Base-by-base conservation (phyloP, 148 eudicot genomes). In the Beta vulgaris region DNA sequence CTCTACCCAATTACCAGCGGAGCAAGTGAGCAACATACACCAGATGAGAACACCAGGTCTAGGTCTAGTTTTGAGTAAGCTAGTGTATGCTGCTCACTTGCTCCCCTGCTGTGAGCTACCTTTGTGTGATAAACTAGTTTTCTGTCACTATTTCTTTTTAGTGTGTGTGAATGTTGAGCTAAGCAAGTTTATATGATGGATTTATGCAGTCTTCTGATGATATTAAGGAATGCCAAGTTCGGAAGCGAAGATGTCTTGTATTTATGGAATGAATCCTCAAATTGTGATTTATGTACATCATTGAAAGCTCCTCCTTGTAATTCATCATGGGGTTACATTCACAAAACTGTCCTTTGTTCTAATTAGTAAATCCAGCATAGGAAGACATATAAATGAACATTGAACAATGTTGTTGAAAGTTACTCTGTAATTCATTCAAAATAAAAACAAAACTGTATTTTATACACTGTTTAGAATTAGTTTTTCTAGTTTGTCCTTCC, bases 181-280 rank as follows among this genome's bases (percentile, higher is more conserved):
- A 43, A 83, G 7, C 8, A 31, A 29, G 1, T 48, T 53, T 77
- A n/a, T 46, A 64, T 32, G 18, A 1, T 62, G 7, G 44, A 31
- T 42, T 72, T 19, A 23, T 82, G 80, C 85, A 91, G 93, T 60
- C 82, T 53, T 76, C 65, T 59, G 88, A 81, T 54, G 88, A 85
- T 31, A 63, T 55, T 54, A 84, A 87, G 71, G 83, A 73, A 57
- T 46, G 57, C 76, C 77, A 75, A 69, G 74, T 68, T 69, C 68
- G 61, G 16, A 89, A 89, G 80, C 79, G 89, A 69, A 82, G 80
- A 62, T 89, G 93, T 67, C 79, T 85, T 46, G 88, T 93, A 46
- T 73, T 82, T 7, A 80, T 76, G 36, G 82, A 82, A 76, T 88
- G 76, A 77, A 48, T 32, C 62, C 69, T 21, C 18, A 31, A 55